Evolutionary conservation across 139 green algal genomes (phyloP).

Genomic region (Mychonastes homosphaera): DNA sequence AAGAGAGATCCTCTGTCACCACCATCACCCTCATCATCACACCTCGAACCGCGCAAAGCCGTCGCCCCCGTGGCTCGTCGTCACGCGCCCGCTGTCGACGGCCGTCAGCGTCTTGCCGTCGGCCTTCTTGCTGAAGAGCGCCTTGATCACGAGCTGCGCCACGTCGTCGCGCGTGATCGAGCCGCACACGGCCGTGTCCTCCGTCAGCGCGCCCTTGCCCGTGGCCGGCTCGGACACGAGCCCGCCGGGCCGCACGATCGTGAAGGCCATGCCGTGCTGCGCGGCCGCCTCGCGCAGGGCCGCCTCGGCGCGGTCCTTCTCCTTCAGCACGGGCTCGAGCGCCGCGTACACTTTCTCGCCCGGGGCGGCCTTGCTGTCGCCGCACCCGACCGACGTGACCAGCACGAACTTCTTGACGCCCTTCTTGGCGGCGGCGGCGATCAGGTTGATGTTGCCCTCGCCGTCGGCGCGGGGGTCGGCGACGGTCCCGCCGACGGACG

Average conservation of each 20-base stretch:
- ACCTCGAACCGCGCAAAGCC: not conserved
- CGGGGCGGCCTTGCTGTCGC: conserved; percentile 64
- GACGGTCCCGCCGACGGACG: conserved; percentile 73
- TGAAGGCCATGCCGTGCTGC: conserved; percentile 60
- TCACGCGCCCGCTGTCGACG: not conserved
- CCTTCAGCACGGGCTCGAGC: conserved; percentile 83
- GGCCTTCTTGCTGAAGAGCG: conserved; percentile 60
- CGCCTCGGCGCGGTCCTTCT: conserved; percentile 96
- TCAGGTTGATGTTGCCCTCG: conserved; percentile 94
- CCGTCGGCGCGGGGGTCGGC: conserved; percentile 65
- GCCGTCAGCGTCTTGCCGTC: conserved; percentile 47
- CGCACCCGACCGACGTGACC: conserved; percentile 87
- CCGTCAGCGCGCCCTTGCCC: conserved; percentile 72
- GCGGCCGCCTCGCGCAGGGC: conserved; percentile 49
- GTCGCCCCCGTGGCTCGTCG: not conserved
- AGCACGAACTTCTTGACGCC: conserved; percentile 94
- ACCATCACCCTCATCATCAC: not conserved
- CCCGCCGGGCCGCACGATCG: conserved; percentile 89
- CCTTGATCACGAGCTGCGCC: conserved; percentile 63
- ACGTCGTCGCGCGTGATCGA: conserved; percentile 80
- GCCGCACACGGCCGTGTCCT: conserved; percentile 62
- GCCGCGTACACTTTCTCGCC: conserved; percentile 59
- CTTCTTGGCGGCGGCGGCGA: conserved; percentile 73
- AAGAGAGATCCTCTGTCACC: not conserved
- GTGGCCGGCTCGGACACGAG: conserved; percentile 77